Percentiles rank a stretch among this genome's conserved stretches.
Evolutionary conservation across 2,329 filamentous ascomycete genomes (phyloP).

Genomic region (Setomelanomma holmii): DNA sequence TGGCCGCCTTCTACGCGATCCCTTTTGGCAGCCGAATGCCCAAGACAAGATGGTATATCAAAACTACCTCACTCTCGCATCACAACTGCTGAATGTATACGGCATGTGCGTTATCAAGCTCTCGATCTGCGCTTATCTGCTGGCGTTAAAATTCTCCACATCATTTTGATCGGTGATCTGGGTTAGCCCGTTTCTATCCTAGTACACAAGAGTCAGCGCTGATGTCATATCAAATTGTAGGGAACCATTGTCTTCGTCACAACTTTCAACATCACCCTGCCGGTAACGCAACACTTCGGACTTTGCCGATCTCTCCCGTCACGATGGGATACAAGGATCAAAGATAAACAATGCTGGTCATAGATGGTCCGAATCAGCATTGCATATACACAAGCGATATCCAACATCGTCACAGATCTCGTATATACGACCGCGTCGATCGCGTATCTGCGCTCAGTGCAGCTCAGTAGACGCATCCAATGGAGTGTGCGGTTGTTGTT

Average conservation of each 20-base stretch:
- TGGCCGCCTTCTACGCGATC: background rate
- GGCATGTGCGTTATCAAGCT: constrained; percentile 1
- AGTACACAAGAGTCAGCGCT: too few relatives aligned
- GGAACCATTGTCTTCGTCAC: constrained; percentile 31
- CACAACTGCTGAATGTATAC: background rate
- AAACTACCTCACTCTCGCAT: background rate
- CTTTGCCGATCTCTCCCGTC: constrained; percentile 31
- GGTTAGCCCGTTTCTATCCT: constrained; percentile 11
- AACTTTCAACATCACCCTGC: constrained; percentile 35
- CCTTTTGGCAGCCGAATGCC: background rate
- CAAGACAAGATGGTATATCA: background rate
- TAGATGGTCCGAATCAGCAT: constrained; percentile 21
- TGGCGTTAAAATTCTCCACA: constrained; percentile 37
- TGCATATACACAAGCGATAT: constrained; percentile 34
- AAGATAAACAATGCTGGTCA: constrained; percentile 29
- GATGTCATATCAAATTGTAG: background rate
- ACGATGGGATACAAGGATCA: constrained; percentile 31
- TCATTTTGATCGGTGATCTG: constrained; percentile 33
- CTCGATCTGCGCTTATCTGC: constrained; percentile 38
- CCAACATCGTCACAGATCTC: constrained; percentile 38
- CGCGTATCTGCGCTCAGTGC: constrained; percentile 33
- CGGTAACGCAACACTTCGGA: constrained; percentile 32
- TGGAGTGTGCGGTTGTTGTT: constrained; percentile 39
- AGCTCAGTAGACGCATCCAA: constrained; percentile 32
- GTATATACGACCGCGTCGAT: constrained; percentile 38